Evolutionary conservation across 1,284 basidiomycete species (phyloP).

Genomic region (Ceratobasidium sp.): DNA sequence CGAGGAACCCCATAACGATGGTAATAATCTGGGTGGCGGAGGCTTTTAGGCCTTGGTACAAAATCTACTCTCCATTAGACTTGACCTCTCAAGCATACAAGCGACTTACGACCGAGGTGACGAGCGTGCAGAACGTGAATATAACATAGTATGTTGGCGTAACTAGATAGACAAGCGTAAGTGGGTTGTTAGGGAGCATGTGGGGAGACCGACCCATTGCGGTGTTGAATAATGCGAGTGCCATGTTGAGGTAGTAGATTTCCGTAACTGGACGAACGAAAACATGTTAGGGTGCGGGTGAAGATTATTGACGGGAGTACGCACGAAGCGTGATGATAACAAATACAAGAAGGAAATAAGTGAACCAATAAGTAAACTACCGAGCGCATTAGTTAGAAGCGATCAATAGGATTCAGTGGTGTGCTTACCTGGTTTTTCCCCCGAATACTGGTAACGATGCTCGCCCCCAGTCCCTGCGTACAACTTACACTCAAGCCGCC

Average conservation of each 20-base stretch:
- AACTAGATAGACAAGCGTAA: conserved; percentile 58
- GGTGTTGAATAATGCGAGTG: conserved; percentile 95
- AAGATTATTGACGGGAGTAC: conserved; percentile 49
- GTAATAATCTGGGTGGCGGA: conserved; percentile 61
- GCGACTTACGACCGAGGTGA: conserved; percentile 77
- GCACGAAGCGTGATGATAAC: conserved; percentile 82
- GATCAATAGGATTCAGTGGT: neutral
- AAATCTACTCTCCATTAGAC: conserved; percentile 62
- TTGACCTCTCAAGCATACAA: neutral
- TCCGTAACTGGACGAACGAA: conserved; percentile 71
- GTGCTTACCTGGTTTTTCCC: conserved; percentile 82
- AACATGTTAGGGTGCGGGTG: no score
- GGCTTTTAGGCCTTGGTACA: conserved; percentile 91
- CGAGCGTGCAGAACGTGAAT: conserved; percentile 86
- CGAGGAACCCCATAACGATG: conserved; percentile 63
- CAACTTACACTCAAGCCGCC: conserved; percentile 97
- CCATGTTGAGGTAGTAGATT: conserved; percentile 96
- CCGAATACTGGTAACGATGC: conserved; percentile 86
- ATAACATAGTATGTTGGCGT: conserved; percentile 85
- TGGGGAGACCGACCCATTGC: conserved; percentile 73
- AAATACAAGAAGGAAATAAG: conserved; percentile 87
- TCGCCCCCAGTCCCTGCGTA: conserved; percentile 91
- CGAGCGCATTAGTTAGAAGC: neutral
- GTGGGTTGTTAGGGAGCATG: neutral
- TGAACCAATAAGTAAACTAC: conserved; percentile 69